A percentile compares a stretch with the other conserved stretches of the same genome.
These are phyloP conservation scores for Perkinsus marinus DNA, from an alignment of 169 alveolate species.

Conservation along the genomic window DNA sequence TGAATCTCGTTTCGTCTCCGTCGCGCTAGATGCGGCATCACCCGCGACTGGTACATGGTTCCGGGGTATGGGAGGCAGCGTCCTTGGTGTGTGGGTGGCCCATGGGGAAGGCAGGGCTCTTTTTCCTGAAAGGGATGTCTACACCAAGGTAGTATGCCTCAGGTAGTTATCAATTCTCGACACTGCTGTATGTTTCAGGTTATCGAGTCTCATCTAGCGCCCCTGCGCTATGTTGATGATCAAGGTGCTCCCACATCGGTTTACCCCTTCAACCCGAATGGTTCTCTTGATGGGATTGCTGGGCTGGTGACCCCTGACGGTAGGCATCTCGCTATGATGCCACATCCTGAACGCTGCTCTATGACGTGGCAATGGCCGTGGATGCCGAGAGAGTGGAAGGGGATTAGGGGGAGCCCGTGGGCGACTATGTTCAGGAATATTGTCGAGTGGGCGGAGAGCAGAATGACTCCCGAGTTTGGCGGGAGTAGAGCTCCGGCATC, in stretches of 20 bases:
- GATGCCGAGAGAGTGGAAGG: conserved; percentile 10
- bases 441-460: not conserved
- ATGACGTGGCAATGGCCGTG: conserved; percentile 30
- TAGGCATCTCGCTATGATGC: conserved; percentile 21
- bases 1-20: conserved; percentile 14
- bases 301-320: conserved; percentile 26
- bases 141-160: conserved; percentile 4
- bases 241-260: conserved; percentile 17
- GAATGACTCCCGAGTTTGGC: not conserved
- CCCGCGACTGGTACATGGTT: conserved; percentile 8
- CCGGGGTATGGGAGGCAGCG: conserved; percentile 25
- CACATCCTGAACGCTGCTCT: conserved; percentile 23
- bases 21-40: conserved; percentile 4
- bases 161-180: too few relatives aligned
- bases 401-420: not conserved
- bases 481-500: not conserved
- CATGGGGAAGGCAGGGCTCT: conserved; percentile 29
- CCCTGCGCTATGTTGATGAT: conserved; percentile 23
- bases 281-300: conserved; percentile 24
- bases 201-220: not conserved
- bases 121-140: conserved; percentile 15
- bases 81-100: conserved; percentile 21
- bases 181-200: not conserved
- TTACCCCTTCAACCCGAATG: conserved; percentile 29
- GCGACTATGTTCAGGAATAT: not conserved